Conservation (phyloP, 2,329 filamentous ascomycete genomes). For the Aureobasidium sp. region DNA sequence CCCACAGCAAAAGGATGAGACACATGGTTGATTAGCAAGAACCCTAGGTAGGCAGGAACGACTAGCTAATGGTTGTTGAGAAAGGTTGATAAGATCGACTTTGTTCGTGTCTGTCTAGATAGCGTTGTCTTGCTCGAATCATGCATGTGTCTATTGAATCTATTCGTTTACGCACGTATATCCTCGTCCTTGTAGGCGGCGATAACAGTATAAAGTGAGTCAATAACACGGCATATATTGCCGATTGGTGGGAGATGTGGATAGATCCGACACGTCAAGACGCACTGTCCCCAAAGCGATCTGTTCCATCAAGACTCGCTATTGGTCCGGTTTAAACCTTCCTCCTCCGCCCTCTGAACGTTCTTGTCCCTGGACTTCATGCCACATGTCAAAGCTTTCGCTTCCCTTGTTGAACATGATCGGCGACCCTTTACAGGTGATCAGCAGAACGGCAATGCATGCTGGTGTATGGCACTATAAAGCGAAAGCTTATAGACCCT, state of each 20-base stretch:
- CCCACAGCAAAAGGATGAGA: neutral
- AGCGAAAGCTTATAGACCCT: neutral
- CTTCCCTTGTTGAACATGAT: neutral
- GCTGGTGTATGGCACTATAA: neutral
- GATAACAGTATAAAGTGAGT: neutral
- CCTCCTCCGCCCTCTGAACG: neutral
- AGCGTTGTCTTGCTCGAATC: neutral
- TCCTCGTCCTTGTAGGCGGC: neutral
- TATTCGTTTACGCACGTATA: neutral
- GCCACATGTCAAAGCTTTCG: neutral
- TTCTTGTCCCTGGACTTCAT: neutral
- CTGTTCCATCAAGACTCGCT: neutral
- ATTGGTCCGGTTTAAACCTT: neutral
- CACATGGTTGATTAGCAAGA: neutral
- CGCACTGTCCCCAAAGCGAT: neutral
- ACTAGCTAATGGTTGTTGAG: neutral
- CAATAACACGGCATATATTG: neutral
- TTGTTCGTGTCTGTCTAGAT: neutral
- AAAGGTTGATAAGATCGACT: neutral
- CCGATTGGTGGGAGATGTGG: slow-evolving; percentile 1
- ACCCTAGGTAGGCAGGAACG: no score
- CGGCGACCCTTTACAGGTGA: neutral
- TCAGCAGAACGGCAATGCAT: neutral
- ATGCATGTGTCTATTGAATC: neutral
- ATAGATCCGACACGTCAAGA: neutral